Percentiles rank a stretch among this genome's conserved stretches.
Evolutionary conservation across 371 early-diverging fungal genomes (phyloP).

Genomic region (Saksenaea oblongispora): DNA sequence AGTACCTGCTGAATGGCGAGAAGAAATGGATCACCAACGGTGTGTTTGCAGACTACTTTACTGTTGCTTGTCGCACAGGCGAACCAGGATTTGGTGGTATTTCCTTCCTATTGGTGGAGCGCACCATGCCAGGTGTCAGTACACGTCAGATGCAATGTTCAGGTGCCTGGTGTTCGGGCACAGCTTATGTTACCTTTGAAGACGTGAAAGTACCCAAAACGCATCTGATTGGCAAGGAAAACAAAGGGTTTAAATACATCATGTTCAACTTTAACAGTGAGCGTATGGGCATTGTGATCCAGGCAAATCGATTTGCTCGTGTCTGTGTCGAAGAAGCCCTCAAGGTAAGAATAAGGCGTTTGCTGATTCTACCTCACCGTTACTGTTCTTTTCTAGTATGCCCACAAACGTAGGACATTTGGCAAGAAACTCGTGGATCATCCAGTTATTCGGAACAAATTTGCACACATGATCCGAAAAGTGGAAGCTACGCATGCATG

Average conservation of each 20-base stretch:
- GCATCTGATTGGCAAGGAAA: slow-evolving; percentile 85
- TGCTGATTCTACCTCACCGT: neutral
- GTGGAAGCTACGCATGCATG: slow-evolving; percentile 89
- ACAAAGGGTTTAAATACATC: slow-evolving; percentile 85
- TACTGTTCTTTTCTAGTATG: slow-evolving; percentile 48
- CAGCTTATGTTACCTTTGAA: slow-evolving; percentile 75
- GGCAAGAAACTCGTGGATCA: slow-evolving; percentile 78
- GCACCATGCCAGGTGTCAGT: slow-evolving; percentile 80
- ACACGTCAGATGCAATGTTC: slow-evolving; percentile 80
- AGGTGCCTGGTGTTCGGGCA: slow-evolving; percentile 82
- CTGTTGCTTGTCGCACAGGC: slow-evolving; percentile 75
- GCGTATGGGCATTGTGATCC: slow-evolving; percentile 78
- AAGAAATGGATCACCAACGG: slow-evolving; percentile 92
- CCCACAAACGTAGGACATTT: slow-evolving; percentile 86
- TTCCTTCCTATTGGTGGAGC: slow-evolving; percentile 76
- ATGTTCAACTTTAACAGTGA: slow-evolving; percentile 82
- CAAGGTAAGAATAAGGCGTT: slow-evolving; percentile 36
- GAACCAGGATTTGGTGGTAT: slow-evolving; percentile 84
- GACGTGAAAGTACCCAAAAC: slow-evolving; percentile 85
- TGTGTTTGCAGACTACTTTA: slow-evolving; percentile 77
- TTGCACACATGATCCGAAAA: slow-evolving; percentile 79
- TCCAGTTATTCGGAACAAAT: slow-evolving; percentile 71
- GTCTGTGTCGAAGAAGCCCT: slow-evolving; percentile 86
- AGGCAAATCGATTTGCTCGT: slow-evolving; percentile 86
- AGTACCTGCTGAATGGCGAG: slow-evolving; percentile 80